phyloP scores from a whole-genome alignment of 495 filamentous ascomycete genomes.

The Copromyces sp. region DNA sequence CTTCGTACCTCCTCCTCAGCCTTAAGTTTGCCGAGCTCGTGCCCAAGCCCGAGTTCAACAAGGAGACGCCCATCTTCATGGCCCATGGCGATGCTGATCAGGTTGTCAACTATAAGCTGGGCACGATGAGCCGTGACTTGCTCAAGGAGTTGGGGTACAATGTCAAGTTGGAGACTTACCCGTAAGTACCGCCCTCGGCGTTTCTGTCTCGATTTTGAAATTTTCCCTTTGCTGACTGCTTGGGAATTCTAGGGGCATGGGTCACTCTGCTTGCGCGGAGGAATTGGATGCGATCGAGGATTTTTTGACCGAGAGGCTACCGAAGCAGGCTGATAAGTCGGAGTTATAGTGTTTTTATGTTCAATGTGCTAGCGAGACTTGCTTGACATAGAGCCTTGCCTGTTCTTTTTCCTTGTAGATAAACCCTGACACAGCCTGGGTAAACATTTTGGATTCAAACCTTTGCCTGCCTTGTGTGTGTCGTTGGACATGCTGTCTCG shows the following conservation, averaged over 20 bases:
- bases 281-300: conserved; percentile 80
- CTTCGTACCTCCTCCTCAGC: conserved; percentile 68
- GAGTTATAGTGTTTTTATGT: conserved; percentile 21
- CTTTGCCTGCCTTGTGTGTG: not conserved
- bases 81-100: conserved; percentile 70
- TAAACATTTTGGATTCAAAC: not conserved
- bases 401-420: not conserved
- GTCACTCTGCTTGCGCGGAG: conserved; percentile 63
- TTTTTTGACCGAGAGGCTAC: conserved; percentile 57
- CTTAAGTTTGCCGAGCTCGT: conserved; percentile 58
- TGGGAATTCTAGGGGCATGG: conserved; percentile 42
- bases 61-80: conserved; percentile 77
- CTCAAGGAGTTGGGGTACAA: conserved; percentile 58
- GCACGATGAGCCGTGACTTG: conserved; percentile 48
- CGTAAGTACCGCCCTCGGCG: conserved; percentile 35
- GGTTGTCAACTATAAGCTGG: conserved; percentile 59
- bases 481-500: not conserved
- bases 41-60: conserved; percentile 56
- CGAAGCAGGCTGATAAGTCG: conserved; percentile 38
- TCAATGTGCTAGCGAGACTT: not conserved
- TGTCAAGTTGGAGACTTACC: conserved; percentile 67
- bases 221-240: conserved; percentile 4
- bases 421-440: not conserved
- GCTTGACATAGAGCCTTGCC: not conserved
- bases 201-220: not conserved